Evolutionary conservation across 108 stramenopile genomes (phyloP).

Genomic region (Skeletonema menzelii): DNA sequence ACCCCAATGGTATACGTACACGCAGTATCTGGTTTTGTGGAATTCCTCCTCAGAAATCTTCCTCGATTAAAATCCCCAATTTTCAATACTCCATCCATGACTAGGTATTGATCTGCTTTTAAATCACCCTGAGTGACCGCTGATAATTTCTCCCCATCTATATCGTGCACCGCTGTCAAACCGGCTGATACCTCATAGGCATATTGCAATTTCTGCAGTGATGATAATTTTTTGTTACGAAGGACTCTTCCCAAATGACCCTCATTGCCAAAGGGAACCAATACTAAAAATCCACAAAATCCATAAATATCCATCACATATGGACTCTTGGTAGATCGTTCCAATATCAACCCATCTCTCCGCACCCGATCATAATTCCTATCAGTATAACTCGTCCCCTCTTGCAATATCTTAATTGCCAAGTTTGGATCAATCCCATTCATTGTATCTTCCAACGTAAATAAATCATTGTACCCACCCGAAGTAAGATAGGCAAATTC

Average conservation of each 20-base stretch:
- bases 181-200: constrained; percentile 29
- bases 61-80: constrained; percentile 51
- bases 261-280: constrained; percentile 24
- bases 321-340: constrained; percentile 26
- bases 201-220: constrained; percentile 12
- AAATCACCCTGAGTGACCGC: constrained; percentile 46
- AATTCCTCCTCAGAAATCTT: constrained; percentile 28
- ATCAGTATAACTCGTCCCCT: constrained; percentile 24
- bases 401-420: constrained; percentile 29
- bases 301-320: constrained; percentile 34
- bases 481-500: constrained; percentile 9
- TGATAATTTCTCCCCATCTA: constrained; percentile 43
- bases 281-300: constrained; percentile 35
- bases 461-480: constrained; percentile 47
- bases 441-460: constrained; percentile 8
- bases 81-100: constrained; percentile 25
- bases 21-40: constrained; percentile 13
- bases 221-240: constrained; percentile 11
- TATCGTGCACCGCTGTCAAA: constrained; percentile 42
- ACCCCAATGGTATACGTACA: constrained; percentile 46
- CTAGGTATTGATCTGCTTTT: constrained; percentile 35
- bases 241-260: constrained; percentile 19
- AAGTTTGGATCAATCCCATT: constrained; percentile 12
- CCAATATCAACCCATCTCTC: constrained; percentile 35
- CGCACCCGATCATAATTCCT: constrained; percentile 43